Conservation (phyloP, 768 basidiomycete genomes). For the Galerina sulciceps region DNA sequence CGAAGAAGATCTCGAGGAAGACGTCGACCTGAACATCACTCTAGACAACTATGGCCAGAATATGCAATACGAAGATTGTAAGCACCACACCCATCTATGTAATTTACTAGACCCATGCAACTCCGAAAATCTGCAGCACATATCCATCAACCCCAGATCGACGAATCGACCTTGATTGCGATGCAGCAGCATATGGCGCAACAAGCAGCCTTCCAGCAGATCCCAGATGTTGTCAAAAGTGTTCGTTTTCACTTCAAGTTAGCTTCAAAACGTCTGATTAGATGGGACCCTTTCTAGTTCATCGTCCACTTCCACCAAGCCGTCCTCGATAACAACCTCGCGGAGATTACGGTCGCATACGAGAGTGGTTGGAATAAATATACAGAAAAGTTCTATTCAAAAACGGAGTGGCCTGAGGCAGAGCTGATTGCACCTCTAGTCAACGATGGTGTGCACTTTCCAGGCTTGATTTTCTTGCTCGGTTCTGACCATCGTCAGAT, state of each 20-base stretch:
- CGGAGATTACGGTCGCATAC: slow-evolving; percentile 91
- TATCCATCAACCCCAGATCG: slow-evolving; percentile 64
- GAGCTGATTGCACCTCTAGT: slow-evolving; percentile 95
- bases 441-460: slow-evolving; percentile 71
- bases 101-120: background rate
- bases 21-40: slow-evolving; percentile 72
- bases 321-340: slow-evolving; percentile 87
- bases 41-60: slow-evolving; percentile 73
- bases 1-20: slow-evolving; percentile 82
- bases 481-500: slow-evolving; percentile 41
- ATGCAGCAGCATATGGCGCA: slow-evolving; percentile 87
- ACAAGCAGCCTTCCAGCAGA: slow-evolving; percentile 79
- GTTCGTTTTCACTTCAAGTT: slow-evolving; percentile 42
- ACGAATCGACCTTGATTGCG: slow-evolving; percentile 69
- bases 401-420: slow-evolving; percentile 96
- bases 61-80: slow-evolving; percentile 71
- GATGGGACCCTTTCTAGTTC: slow-evolving; percentile 56
- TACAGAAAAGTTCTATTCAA: slow-evolving; percentile 94
- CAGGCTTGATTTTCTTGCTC: background rate
- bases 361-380: slow-evolving; percentile 97
- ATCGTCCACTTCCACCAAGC: slow-evolving; percentile 95
- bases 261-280: slow-evolving; percentile 7
- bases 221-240: slow-evolving; percentile 89
- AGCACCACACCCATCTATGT: slow-evolving; percentile 16
- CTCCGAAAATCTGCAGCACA: slow-evolving; percentile 35